Percentiles rank a stretch among this genome's conserved stretches.
Conservation (phyloP, 345 rosid species). For the Citrus cavaleriei region DNA sequence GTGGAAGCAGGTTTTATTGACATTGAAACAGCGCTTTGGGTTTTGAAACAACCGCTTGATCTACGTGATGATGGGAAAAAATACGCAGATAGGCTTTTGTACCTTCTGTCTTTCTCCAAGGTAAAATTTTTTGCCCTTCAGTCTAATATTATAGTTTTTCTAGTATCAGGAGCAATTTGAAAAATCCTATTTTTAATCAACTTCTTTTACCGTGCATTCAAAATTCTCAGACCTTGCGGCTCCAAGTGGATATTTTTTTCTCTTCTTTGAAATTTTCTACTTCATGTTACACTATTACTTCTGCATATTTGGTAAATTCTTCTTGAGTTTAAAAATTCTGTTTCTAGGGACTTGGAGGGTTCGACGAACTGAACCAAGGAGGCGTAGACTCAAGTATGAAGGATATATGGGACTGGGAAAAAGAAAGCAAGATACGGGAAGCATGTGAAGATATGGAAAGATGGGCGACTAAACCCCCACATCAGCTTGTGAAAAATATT, state of each 20-base stretch:
- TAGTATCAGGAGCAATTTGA: neutral
- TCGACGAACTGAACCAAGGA: conserved; percentile 6
- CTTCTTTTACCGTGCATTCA: neutral
- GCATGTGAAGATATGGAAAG: conserved; percentile 24
- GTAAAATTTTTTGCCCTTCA: neutral
- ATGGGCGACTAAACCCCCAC: conserved; percentile 9
- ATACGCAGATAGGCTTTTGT: conserved; percentile 14
- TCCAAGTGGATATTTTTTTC: neutral
- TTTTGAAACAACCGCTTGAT: conserved; percentile 14
- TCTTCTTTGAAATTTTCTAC: too few relatives aligned
- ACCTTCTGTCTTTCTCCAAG: conserved; percentile 12
- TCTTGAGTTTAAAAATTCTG: neutral
- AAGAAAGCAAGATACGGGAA: conserved; percentile 27
- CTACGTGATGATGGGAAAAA: conserved; percentile 4
- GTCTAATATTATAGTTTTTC: neutral
- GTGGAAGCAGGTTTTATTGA: conserved; percentile 25
- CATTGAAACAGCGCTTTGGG: conserved; percentile 15
- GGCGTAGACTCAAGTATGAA: neutral
- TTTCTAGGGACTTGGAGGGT: conserved; percentile 9
- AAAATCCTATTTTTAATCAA: neutral
- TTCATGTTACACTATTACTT: too few relatives aligned
- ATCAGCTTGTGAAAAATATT: neutral
- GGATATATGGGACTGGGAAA: conserved; percentile 27
- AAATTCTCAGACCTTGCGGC: neutral
- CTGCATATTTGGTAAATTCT: neutral